phyloP scores from a whole-genome alignment of 371 early-diverging fungal species.

The Mucor circinelloides region DNA sequence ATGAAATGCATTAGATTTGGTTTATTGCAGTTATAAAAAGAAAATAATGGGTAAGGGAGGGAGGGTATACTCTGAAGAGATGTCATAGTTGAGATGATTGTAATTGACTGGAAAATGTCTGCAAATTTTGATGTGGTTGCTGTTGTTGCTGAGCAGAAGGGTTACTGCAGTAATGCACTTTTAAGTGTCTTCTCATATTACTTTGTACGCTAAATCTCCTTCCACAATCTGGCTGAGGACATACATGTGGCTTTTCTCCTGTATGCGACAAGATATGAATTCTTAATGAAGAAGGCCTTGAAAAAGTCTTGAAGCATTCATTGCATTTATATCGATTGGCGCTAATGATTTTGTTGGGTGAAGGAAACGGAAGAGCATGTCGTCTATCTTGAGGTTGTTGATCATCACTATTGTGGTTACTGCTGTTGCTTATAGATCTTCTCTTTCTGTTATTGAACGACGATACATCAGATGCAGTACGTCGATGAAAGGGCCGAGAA shows the following conservation, averaged over 20 bases:
- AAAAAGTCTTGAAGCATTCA: conserved; percentile 70
- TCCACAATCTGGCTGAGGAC: conserved; percentile 55
- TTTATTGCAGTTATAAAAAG: not conserved
- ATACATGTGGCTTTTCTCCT: conserved; percentile 74
- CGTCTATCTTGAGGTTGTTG: not conserved
- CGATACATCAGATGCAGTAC: conserved; percentile 1
- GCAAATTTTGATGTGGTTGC: not conserved
- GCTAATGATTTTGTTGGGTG: not conserved
- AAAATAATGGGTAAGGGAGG: not conserved
- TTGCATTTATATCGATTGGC: conserved; percentile 63
- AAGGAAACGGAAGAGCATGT: not conserved
- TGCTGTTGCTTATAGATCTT: not conserved
- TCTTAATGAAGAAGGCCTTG: conserved; percentile 71
- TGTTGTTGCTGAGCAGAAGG: not conserved
- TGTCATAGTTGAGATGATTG: not conserved
- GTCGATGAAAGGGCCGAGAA: conserved; percentile 5
- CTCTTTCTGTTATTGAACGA: not conserved
- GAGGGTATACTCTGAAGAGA: not conserved
- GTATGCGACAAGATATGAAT: conserved; percentile 77
- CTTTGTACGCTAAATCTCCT: conserved; percentile 73
- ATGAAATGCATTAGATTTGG: not conserved
- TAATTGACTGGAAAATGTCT: not conserved
- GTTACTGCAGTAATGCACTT: conserved; percentile 32
- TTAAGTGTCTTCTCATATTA: conserved; percentile 73
- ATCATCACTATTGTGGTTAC: not conserved